Evolutionary conservation across 805 yeast genomes (phyloP).

Genomic region (Kazachstania viticola): DNA sequence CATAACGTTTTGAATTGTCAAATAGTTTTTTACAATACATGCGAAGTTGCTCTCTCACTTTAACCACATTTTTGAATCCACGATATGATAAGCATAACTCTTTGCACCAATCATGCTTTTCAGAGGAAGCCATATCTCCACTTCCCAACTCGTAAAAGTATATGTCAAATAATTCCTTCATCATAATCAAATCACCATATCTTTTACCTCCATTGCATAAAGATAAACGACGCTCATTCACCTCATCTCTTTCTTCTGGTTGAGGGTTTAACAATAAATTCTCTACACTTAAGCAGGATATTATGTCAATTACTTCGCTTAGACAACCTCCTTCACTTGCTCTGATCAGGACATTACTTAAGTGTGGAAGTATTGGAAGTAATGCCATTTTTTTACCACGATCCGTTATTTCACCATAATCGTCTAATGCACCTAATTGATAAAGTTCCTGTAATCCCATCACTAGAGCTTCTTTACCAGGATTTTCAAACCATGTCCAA

Average conservation of each 20-base stretch:
- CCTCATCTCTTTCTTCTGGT: slow-evolving; percentile 71
- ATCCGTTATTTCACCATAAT: slow-evolving; percentile 61
- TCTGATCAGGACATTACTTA: slow-evolving; percentile 70
- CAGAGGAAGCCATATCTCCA: slow-evolving; percentile 32
- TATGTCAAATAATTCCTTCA: slow-evolving; percentile 64
- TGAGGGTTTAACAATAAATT: slow-evolving; percentile 72
- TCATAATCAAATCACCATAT: slow-evolving; percentile 74
- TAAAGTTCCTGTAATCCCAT: slow-evolving; percentile 72
- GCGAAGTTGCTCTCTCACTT: slow-evolving; percentile 61
- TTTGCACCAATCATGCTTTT: slow-evolving; percentile 72
- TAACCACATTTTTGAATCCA: slow-evolving; percentile 67
- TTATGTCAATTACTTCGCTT: slow-evolving; percentile 70
- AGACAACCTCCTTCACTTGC: slow-evolving; percentile 51
- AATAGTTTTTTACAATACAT: slow-evolving; percentile 14
- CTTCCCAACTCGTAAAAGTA: slow-evolving; percentile 23
- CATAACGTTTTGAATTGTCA: slow-evolving; percentile 1
- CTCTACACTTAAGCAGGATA: slow-evolving; percentile 86
- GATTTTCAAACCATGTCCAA: slow-evolving; percentile 91
- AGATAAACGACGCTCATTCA: slow-evolving; percentile 62
- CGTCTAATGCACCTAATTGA: slow-evolving; percentile 68
- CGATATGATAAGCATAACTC: slow-evolving; percentile 64
- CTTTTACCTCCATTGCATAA: slow-evolving; percentile 58
- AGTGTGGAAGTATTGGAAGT: slow-evolving; percentile 84
- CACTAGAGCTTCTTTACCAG: slow-evolving; percentile 65
- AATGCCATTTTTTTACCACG: slow-evolving; percentile 82